Conservation (phyloP, 2,329 filamentous ascomycete genomes). For the Neofusicoccum sp. region DNA sequence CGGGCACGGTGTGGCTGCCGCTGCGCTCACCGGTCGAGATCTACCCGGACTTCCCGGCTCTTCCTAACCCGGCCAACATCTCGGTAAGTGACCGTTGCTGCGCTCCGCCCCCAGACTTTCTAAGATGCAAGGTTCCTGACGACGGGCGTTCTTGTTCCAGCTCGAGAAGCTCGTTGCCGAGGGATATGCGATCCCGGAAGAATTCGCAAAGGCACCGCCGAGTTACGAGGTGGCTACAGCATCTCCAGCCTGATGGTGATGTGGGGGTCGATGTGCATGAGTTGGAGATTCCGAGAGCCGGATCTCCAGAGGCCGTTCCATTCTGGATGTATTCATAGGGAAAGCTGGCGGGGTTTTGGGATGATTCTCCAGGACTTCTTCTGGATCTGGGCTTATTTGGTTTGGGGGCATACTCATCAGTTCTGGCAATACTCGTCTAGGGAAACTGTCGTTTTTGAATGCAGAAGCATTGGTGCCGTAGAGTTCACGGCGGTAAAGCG, state of each 20-base stretch:
- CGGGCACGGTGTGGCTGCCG: constrained; percentile 8
- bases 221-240: not conserved
- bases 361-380: no score
- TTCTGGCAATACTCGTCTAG: not conserved
- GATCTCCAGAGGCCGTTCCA: not conserved
- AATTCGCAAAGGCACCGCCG: not conserved
- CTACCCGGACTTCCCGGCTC: constrained; percentile 2
- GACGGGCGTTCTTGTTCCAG: not conserved
- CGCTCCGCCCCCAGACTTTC: not conserved
- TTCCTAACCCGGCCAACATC: not conserved
- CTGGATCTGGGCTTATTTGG: no score
- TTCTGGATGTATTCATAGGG: not conserved
- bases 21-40: not conserved
- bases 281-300: not conserved
- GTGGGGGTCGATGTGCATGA: not conserved
- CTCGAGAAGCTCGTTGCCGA: not conserved
- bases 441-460: not conserved
- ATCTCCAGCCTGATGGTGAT: not conserved
- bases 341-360: not conserved
- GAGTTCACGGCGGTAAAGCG: not conserved
- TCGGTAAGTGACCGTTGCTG: not conserved
- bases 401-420: no score
- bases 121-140: not conserved
- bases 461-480: no score
- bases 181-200: not conserved